A percentile compares a stretch with the other conserved stretches of the same genome.
phyloP scores from a whole-genome alignment of 2,329 filamentous ascomycete species.

The Calonectria hongkongensis region DNA sequence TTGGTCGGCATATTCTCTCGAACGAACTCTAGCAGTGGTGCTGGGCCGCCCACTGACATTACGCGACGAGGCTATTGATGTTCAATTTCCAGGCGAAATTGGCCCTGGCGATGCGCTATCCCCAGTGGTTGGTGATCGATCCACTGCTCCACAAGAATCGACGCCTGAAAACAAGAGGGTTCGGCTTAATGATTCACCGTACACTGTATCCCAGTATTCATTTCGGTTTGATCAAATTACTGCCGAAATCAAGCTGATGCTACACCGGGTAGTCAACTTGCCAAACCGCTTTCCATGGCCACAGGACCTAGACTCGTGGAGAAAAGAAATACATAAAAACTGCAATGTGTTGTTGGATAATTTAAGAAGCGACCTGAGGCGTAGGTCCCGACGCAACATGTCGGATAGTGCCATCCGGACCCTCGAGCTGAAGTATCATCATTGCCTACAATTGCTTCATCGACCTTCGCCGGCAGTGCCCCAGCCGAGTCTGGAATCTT shows the following conservation, averaged over 20 bases:
- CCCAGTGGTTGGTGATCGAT: neutral
- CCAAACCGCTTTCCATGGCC: constrained; percentile 53
- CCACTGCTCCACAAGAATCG: neutral
- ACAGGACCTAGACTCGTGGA: constrained; percentile 48
- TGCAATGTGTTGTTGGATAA: constrained; percentile 41
- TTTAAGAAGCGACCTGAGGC: constrained; percentile 29
- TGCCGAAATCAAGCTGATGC: constrained; percentile 41
- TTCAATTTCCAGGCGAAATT: constrained; percentile 41
- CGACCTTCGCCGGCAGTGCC: constrained; percentile 55
- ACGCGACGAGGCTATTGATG: constrained; percentile 44
- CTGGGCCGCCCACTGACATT: constrained; percentile 42
- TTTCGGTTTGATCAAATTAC: constrained; percentile 41
- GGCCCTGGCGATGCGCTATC: constrained; percentile 11
- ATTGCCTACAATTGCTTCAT: constrained; percentile 57
- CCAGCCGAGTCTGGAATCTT: constrained; percentile 48
- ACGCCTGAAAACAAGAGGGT: constrained; percentile 16
- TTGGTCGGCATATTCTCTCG: constrained; percentile 45
- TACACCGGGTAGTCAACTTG: constrained; percentile 47
- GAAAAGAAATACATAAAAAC: constrained; percentile 43
- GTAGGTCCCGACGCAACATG: constrained; percentile 37
- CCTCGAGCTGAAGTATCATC: constrained; percentile 58
- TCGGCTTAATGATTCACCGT: constrained; percentile 21
- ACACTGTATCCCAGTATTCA: constrained; percentile 36
- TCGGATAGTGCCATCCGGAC: constrained; percentile 45
- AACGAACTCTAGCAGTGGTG: constrained; percentile 41